Percentiles rank a stretch among this genome's conserved stretches.
Evolutionary conservation across 176 grass and related monocot species (phyloP).

Genomic region (Bromus sterilis): DNA sequence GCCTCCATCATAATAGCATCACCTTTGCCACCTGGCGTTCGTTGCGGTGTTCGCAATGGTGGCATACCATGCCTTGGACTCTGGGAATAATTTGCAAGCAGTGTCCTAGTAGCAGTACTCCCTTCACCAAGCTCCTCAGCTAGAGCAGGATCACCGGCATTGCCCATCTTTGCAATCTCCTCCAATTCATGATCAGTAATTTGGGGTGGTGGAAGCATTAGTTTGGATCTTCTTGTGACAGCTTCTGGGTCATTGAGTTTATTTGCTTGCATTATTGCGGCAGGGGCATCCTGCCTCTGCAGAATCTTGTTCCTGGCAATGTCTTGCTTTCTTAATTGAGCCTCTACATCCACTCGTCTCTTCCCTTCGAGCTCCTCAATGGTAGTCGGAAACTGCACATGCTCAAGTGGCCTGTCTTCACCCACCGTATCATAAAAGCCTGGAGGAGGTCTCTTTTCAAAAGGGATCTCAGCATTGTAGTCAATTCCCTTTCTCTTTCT

Average conservation of each 20-base stretch:
- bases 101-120: slow-evolving; percentile 67
- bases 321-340: slow-evolving; percentile 87
- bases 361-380: slow-evolving; percentile 92
- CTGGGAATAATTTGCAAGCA: slow-evolving; percentile 81
- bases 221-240: slow-evolving; percentile 82
- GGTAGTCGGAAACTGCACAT: slow-evolving; percentile 82
- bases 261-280: slow-evolving; percentile 88
- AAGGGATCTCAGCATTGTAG: slow-evolving; percentile 88
- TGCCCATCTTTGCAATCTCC: slow-evolving; percentile 94
- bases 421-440: slow-evolving; percentile 81
- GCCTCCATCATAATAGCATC: slow-evolving; percentile 99
- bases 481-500: slow-evolving; percentile 92
- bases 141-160: slow-evolving; percentile 53
- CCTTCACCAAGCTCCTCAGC: slow-evolving; percentile 75
- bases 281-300: slow-evolving; percentile 82
- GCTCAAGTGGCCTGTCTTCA: slow-evolving; percentile 55
- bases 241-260: slow-evolving; percentile 96
- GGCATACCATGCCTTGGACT: slow-evolving; percentile 74
- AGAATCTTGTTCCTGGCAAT: slow-evolving; percentile 85
- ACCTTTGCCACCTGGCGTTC: slow-evolving; percentile 80
- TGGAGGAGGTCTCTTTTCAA: slow-evolving; percentile 86
- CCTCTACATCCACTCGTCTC: slow-evolving; percentile 77
- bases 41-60: slow-evolving; percentile 65
- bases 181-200: slow-evolving; percentile 91
- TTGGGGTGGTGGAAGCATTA: slow-evolving; percentile 92